phyloP scores from a whole-genome alignment of 305 asterid species.

The Fraxinus sp. region DNA sequence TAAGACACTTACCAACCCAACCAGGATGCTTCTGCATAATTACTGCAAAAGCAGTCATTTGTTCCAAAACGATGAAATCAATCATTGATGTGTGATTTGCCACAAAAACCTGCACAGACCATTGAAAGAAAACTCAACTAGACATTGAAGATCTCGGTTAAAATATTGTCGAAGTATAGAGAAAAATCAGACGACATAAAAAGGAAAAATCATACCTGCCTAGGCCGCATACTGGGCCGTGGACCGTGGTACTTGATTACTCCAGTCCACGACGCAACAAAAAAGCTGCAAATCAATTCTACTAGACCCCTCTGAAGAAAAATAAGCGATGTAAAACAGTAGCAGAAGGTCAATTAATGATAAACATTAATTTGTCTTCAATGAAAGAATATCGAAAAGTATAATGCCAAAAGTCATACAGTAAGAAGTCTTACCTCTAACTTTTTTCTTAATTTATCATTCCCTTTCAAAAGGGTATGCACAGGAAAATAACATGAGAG shows the following conservation, averaged over 20 bases:
- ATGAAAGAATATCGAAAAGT: not conserved
- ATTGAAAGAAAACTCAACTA: constrained; percentile 12
- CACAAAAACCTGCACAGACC: constrained; percentile 74
- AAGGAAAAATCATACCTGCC: constrained; percentile 60
- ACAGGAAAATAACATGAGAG: constrained; percentile 94
- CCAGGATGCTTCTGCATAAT: constrained; percentile 99
- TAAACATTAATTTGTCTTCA: not conserved
- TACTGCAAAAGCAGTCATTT: constrained; percentile 99
- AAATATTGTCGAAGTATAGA: not conserved
- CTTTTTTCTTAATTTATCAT: constrained; percentile 74
- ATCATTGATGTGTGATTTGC: constrained; percentile 99
- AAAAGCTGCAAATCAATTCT: constrained; percentile 95
- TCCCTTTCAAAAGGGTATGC: constrained; percentile 83
- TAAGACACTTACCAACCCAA: constrained; percentile 87
- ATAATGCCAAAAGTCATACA: constrained; percentile 5
- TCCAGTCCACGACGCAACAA: constrained; percentile 99
- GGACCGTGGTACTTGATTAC: constrained; percentile 98
- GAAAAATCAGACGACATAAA: constrained; percentile 2
- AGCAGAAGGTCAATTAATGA: constrained; percentile 4
- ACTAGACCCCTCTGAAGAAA: constrained; percentile 79
- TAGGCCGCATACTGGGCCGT: constrained; percentile 92
- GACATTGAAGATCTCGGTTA: not conserved
- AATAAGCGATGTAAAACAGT: constrained; percentile 24
- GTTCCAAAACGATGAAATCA: constrained; percentile 90
- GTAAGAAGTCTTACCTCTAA: constrained; percentile 61